These are phyloP conservation scores for Entomophthora muscae DNA, from an alignment of 371 early-diverging fungal species.

Conservation along the genomic window DNA sequence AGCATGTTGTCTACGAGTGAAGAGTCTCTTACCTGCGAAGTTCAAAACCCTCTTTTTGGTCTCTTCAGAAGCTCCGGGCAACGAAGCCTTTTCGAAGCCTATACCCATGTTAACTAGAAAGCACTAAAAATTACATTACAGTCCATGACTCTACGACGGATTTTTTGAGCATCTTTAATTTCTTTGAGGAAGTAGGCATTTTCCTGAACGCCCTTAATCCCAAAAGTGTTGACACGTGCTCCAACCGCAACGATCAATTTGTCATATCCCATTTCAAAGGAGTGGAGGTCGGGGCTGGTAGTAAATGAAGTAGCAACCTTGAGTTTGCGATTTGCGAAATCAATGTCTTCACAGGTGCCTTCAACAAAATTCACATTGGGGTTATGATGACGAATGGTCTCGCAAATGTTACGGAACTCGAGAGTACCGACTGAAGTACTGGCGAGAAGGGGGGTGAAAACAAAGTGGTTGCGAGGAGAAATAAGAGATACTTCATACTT, in stretches of 20 bases:
- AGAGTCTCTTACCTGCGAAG: slow-evolving; percentile 37
- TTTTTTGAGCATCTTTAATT: slow-evolving; percentile 47
- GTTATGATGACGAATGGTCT: slow-evolving; percentile 43
- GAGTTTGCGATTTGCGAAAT: slow-evolving; percentile 6
- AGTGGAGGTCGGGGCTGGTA: slow-evolving; percentile 12
- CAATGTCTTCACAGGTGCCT: background rate
- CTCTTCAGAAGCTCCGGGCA: slow-evolving; percentile 36
- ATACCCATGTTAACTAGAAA: slow-evolving; percentile 14
- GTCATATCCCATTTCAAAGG: slow-evolving; percentile 41
- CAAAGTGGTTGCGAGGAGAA: slow-evolving; percentile 2
- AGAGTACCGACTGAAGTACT: slow-evolving; percentile 66
- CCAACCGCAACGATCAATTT: slow-evolving; percentile 64
- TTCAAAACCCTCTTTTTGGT: slow-evolving; percentile 56
- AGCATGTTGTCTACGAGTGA: too few species aligned
- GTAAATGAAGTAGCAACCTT: slow-evolving; percentile 21
- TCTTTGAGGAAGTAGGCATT: slow-evolving; percentile 54
- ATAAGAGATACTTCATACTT: slow-evolving; percentile 1
- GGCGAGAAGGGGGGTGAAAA: slow-evolving; percentile 68
- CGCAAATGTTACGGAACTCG: slow-evolving; percentile 59
- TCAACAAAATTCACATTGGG: slow-evolving; percentile 15
- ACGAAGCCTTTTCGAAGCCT: slow-evolving; percentile 57
- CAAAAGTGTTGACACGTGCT: slow-evolving; percentile 64
- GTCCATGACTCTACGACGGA: slow-evolving; percentile 48
- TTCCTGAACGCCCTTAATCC: slow-evolving; percentile 60
- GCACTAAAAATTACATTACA: slow-evolving; percentile 20